A percentile compares a stretch with the other conserved stretches of the same genome.
These are phyloP conservation scores for Pholiota molesta DNA, from an alignment of 768 basidiomycete species.

Conservation along the genomic window DNA sequence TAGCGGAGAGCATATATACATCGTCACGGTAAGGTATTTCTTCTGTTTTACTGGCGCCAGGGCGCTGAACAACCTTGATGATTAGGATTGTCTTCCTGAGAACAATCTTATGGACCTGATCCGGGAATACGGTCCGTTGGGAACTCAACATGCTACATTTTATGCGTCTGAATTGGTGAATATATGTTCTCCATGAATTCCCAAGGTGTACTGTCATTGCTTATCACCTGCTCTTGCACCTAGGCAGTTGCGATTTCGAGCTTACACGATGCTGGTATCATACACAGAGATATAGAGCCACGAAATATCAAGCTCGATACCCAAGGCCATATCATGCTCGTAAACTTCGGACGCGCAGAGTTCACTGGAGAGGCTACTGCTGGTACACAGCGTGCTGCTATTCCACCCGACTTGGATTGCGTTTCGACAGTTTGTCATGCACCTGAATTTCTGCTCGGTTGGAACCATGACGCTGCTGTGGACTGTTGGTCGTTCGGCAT, in stretches of 20 bases:
- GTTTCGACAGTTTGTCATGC: constrained; percentile 38
- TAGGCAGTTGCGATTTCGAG: constrained; percentile 45
- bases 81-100: constrained; percentile 24
- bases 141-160: constrained; percentile 37
- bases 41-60: neutral
- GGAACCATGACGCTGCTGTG: constrained; percentile 52
- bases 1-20: constrained; percentile 38
- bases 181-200: neutral
- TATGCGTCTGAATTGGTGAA: constrained; percentile 55
- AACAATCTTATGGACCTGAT: constrained; percentile 32
- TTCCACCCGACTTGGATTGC: neutral
- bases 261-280: constrained; percentile 48
- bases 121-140: constrained; percentile 34
- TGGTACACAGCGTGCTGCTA: constrained; percentile 6
- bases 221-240: neutral
- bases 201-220: neutral
- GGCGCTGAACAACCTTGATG: neutral
- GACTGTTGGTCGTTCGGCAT: constrained; percentile 67
- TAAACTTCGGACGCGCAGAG: constrained; percentile 43
- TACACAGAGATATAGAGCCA: constrained; percentile 50
- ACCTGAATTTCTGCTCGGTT: constrained; percentile 58
- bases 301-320: constrained; percentile 45
- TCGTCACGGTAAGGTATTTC: constrained; percentile 39
- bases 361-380: constrained; percentile 14
- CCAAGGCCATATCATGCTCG: constrained; percentile 49